Conservation (phyloP, 352 stramenopile genomes). For the Phytophthora idaei region DNA sequence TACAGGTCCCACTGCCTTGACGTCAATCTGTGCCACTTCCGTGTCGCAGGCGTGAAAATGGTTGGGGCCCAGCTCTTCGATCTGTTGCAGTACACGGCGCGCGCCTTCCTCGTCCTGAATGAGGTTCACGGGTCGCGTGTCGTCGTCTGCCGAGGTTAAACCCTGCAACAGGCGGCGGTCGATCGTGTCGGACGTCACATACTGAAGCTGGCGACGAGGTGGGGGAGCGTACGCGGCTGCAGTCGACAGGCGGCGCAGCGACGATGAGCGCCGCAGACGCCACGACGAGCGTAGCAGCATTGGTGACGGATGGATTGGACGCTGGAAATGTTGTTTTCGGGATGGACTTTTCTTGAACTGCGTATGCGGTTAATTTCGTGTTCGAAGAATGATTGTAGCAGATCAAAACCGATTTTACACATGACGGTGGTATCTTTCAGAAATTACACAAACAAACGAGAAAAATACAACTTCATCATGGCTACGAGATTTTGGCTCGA, state of each 20-base stretch:
- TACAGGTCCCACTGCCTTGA: constrained; percentile 94
- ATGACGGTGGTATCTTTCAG: no score
- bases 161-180: constrained; percentile 58
- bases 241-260: constrained; percentile 20
- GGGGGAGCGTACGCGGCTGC: constrained; percentile 1
- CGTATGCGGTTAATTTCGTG: no score
- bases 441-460: no score
- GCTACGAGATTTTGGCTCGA: background rate
- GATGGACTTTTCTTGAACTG: background rate
- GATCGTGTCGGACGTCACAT: constrained; percentile 76
- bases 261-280: constrained; percentile 1
- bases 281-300: constrained; percentile 19
- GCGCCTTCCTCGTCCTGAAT: constrained; percentile 76
- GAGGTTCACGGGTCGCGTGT: constrained; percentile 73
- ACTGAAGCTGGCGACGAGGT: constrained; percentile 40
- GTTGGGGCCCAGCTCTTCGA: constrained; percentile 59
- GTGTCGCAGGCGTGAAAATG: constrained; percentile 97
- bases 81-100: constrained; percentile 62
- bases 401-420: no score
- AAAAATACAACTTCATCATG: no score
- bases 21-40: constrained; percentile 97
- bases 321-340: background rate
- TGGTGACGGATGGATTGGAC: background rate
- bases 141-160: constrained; percentile 69
- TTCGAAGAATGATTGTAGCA: no score